Evolutionary conservation across 2,329 filamentous ascomycete species (phyloP), one percentile per base, ranked within the genome.

Genomic region (Fusarium oxysporum): DNA sequence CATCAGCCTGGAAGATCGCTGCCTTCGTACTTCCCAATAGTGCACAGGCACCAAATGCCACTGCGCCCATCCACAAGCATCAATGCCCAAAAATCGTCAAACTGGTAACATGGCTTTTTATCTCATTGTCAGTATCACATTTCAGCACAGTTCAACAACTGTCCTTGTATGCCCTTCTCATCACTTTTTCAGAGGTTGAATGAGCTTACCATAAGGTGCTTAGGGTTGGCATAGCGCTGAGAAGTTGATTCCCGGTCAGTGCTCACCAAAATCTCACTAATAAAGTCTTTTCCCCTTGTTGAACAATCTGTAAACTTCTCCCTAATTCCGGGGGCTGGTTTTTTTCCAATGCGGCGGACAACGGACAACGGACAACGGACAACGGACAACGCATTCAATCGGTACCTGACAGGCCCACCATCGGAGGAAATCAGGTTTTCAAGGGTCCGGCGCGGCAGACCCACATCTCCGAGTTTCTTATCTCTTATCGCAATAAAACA

Each of bases 401-500:
- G 55, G 70, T 38, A 43, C 35, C 35, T 58, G 21, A 30, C 56
- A 48, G 68, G 63, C 55, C 67, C 72, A 62, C 72, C 50, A 38
- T 50, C 47, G 55, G 70, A 57, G 61, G 55, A 54, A 64, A 60
- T 21, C 48, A 51, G 32, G 23, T 23, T 56, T 64, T 21, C 60
- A 65, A 48, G 75, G 71, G 58, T 63, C 68, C 61, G 62, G 60
- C n/a, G 47, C 23, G 3, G 10, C 9, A 2, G 68, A 60, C 66
- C 76, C 76, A 76, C 59, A 37, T 51, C 55, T 54, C 62, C 54
- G 60, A 53, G 59, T 61, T 21, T 33, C 73, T 78, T 79, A 78
- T 78, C 76, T 55, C 74, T 78, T 78, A 78, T 78, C 77, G 63
- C 38, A 58, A 14, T n/a, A 16, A 35, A 57, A 35, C 35, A 48